Evolutionary conservation across 2,329 filamentous ascomycete genomes (phyloP).

Genomic region (Epichloe sp.): DNA sequence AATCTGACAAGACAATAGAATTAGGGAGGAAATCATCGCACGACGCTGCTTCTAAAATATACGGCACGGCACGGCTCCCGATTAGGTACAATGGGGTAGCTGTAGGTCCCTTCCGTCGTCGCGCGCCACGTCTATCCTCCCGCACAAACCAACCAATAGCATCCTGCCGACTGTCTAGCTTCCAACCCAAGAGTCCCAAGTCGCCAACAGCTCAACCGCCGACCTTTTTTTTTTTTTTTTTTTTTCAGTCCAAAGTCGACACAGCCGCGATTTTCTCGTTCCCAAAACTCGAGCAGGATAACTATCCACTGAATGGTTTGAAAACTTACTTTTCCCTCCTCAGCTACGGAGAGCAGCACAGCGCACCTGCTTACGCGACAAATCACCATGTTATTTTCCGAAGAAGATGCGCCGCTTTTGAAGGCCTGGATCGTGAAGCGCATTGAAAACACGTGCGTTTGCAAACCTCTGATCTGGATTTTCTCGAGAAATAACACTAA

Average conservation of each 20-base stretch:
- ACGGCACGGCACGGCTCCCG: too few relatives aligned
- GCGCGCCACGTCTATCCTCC: not conserved
- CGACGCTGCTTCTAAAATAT: too few relatives aligned
- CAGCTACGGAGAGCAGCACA: not conserved
- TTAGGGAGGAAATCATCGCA: too few relatives aligned
- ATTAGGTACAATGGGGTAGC: not conserved
- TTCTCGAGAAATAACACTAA: not conserved
- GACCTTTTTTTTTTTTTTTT: not conserved
- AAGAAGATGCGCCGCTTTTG: conserved; percentile 48
- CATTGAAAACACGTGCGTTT: conserved; percentile 57
- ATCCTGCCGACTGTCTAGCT: not conserved
- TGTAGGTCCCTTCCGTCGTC: not conserved
- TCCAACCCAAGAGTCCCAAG: not conserved
- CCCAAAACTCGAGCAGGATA: not conserved
- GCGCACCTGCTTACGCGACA: not conserved
- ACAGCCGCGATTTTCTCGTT: not conserved
- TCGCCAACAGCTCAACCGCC: not conserved
- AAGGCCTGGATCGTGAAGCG: conserved; percentile 70
- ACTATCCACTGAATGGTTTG: too few relatives aligned
- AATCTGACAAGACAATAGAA: too few relatives aligned
- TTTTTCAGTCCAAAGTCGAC: not conserved
- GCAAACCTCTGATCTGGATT: not conserved
- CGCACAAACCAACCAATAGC: not conserved
- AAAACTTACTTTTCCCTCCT: too few relatives aligned
- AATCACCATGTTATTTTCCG: conserved; percentile 43